Evolutionary conservation across 2,329 filamentous ascomycete genomes (phyloP).

Genomic region (Waltergamsia citrina): DNA sequence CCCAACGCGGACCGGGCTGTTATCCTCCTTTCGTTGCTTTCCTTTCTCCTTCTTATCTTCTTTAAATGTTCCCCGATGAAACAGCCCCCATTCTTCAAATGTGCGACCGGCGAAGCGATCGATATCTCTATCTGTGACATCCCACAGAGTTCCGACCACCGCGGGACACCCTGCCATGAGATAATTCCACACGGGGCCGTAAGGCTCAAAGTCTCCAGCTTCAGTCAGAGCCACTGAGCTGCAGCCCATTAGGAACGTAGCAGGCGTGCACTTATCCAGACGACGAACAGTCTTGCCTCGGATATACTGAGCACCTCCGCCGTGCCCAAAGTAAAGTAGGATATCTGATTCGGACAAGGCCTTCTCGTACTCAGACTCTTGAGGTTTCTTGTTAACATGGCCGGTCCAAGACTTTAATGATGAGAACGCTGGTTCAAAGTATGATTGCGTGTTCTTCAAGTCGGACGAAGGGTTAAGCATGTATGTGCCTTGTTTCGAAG

Average conservation of each 20-base stretch:
- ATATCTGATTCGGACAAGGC: slow-evolving; percentile 59
- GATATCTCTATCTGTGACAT: slow-evolving; percentile 95
- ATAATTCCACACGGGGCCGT: slow-evolving; percentile 85
- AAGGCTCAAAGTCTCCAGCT: slow-evolving; percentile 81
- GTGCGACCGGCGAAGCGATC: slow-evolving; percentile 77
- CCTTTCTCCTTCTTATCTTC: slow-evolving; percentile 17
- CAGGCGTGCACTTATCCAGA: slow-evolving; percentile 64
- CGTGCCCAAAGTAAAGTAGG: slow-evolving; percentile 92
- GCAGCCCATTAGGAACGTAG: slow-evolving; percentile 88
- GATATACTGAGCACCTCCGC: slow-evolving; percentile 90
- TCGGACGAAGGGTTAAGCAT: slow-evolving; percentile 88
- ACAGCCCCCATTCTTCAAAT: slow-evolving; percentile 81
- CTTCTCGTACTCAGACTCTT: slow-evolving; percentile 66
- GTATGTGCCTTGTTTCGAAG: slow-evolving; percentile 52
- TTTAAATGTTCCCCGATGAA: slow-evolving; percentile 36
- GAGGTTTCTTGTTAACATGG: slow-evolving; percentile 60
- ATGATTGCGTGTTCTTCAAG: slow-evolving; percentile 67
- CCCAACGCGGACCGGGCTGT: slow-evolving; percentile 17
- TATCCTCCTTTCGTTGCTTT: slow-evolving; percentile 10
- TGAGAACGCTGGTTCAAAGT: slow-evolving; percentile 57
- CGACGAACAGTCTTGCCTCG: slow-evolving; percentile 73
- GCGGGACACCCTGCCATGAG: slow-evolving; percentile 81
- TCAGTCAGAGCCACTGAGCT: slow-evolving; percentile 72
- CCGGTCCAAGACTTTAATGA: slow-evolving; percentile 62
- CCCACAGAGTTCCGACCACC: slow-evolving; percentile 89